These are phyloP conservation scores for Paxillus ammoniavirescens DNA, from an alignment of 768 basidiomycete genomes.

Conservation along the genomic window DNA sequence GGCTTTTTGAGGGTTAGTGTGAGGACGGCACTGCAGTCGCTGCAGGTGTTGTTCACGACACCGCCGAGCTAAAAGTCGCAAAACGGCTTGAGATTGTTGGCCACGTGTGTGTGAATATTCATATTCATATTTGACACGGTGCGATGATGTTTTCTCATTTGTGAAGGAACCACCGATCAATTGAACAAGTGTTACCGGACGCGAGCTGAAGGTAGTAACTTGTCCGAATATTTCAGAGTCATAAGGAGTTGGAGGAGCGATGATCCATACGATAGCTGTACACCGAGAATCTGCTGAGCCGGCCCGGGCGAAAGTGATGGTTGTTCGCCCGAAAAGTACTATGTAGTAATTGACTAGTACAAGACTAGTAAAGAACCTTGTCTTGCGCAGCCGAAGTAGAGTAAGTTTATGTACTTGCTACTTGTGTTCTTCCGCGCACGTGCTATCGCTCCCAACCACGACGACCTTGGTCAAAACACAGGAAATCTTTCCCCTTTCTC, in stretches of 20 bases:
- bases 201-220: too few species aligned
- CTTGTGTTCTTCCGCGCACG: constrained; percentile 17
- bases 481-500: constrained; percentile 2
- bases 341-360: too few species aligned
- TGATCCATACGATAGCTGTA: too few species aligned
- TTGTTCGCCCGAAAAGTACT: too few species aligned
- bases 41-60: constrained; percentile 25
- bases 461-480: constrained; percentile 11
- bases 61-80: constrained; percentile 11
- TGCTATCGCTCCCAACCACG: constrained; percentile 13
- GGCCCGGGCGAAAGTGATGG: too few species aligned
- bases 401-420: neutral
- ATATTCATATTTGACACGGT: neutral
- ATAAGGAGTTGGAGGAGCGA: too few species aligned
- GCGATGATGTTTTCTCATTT: too few species aligned
- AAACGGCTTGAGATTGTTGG: neutral
- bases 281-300: too few species aligned
- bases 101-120: neutral
- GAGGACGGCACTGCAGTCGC: constrained; percentile 25
- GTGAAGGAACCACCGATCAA: too few species aligned
- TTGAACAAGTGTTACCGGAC: too few species aligned
- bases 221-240: too few species aligned
- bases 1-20: constrained; percentile 25
- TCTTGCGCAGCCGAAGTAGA: neutral
- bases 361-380: too few species aligned